Percentiles rank a stretch among this genome's conserved stretches.
Evolutionary conservation across 2,329 filamentous ascomycete species (phyloP).

Genomic region (Ambrosiella xylebori): DNA sequence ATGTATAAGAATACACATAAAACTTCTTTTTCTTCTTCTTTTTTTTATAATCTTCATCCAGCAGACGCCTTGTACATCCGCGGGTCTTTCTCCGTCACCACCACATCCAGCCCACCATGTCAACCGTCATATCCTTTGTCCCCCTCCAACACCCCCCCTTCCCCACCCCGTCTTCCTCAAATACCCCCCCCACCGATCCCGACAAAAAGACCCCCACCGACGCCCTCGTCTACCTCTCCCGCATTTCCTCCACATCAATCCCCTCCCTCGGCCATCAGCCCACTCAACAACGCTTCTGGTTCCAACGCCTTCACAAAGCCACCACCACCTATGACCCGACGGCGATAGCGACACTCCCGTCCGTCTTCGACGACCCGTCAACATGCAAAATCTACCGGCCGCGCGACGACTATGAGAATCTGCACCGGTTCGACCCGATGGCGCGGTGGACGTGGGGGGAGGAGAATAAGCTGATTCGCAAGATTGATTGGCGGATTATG

Average conservation of each 20-base stretch:
- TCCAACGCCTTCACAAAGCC: slow-evolving; percentile 15
- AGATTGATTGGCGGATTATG: slow-evolving; percentile 28
- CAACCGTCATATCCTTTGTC: background rate
- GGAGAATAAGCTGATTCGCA: slow-evolving; percentile 23
- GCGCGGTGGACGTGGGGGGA: slow-evolving; percentile 27
- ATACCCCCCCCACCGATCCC: background rate
- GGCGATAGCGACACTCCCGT: slow-evolving; percentile 22
- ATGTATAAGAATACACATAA: background rate
- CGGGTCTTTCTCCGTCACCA: no score
- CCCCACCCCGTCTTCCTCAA: background rate
- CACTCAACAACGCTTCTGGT: slow-evolving; percentile 20
- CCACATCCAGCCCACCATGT: background rate
- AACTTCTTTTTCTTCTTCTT: background rate
- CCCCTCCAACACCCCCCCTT: background rate
- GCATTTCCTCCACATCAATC: background rate
- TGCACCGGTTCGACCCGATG: slow-evolving; percentile 30
- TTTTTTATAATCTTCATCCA: no score
- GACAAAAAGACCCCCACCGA: background rate
- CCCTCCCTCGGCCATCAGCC: slow-evolving; percentile 19
- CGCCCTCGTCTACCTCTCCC: background rate
- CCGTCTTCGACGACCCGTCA: slow-evolving; percentile 24
- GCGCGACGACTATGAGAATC: slow-evolving; percentile 21
- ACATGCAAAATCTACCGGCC: slow-evolving; percentile 22
- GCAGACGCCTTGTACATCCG: no score
- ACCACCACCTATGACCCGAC: slow-evolving; percentile 14